Percentiles rank a stretch among this genome's conserved stretches.
Conservation (phyloP, 1,284 basidiomycete genomes). For the Chondrostereum purpureum region DNA sequence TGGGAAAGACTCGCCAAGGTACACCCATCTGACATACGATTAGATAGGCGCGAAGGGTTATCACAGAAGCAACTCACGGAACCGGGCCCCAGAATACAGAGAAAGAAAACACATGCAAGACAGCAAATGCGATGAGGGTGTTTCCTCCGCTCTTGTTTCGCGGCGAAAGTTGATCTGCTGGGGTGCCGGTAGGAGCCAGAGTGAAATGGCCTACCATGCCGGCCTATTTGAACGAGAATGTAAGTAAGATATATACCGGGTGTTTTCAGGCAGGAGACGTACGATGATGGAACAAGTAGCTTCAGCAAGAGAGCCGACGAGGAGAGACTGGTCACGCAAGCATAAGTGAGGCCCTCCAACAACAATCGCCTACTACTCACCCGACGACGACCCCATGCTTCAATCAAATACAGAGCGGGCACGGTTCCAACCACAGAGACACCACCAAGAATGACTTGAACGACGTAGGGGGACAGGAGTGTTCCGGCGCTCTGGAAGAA, state of each 20-base stretch:
- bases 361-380: slow-evolving; percentile 25
- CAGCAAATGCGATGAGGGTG: slow-evolving; percentile 67
- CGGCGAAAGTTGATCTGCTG: slow-evolving; percentile 36
- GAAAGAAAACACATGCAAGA: slow-evolving; percentile 70
- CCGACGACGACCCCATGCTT: slow-evolving; percentile 56
- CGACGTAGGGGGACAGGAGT: slow-evolving; percentile 59
- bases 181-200: slow-evolving; percentile 48
- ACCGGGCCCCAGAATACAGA: slow-evolving; percentile 70
- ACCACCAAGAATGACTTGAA: slow-evolving; percentile 66
- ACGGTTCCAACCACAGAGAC: slow-evolving; percentile 63
- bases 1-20: slow-evolving; percentile 47
- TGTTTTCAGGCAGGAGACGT: too few species aligned
- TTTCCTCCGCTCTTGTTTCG: slow-evolving; percentile 58
- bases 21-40: slow-evolving; percentile 31
- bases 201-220: slow-evolving; percentile 68
- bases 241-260: too few species aligned
- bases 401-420: slow-evolving; percentile 61
- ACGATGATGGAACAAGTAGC: slow-evolving; percentile 59
- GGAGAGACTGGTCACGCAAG: slow-evolving; percentile 39
- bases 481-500: slow-evolving; percentile 78
- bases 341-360: neutral
- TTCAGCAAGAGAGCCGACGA: slow-evolving; percentile 61
- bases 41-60: slow-evolving; percentile 20
- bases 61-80: slow-evolving; percentile 53
- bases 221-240: slow-evolving; percentile 32